These are phyloP conservation scores for Candida vaughaniae DNA, from an alignment of 805 yeast species.

Conservation along the genomic window DNA sequence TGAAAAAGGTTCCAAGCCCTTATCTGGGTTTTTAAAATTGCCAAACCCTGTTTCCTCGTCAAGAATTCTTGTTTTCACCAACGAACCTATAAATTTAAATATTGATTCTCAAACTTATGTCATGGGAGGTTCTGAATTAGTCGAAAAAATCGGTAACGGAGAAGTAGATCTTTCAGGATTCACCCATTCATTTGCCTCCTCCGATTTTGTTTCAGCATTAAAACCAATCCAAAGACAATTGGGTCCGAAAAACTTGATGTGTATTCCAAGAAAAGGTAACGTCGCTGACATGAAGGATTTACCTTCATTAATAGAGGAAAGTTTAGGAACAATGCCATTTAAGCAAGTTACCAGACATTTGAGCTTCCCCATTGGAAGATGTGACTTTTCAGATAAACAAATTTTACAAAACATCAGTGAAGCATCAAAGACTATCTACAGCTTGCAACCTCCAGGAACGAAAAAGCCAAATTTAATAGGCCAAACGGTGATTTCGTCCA, in stretches of 20 bases:
- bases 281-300: slow-evolving; percentile 60
- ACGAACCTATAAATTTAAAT: slow-evolving; percentile 44
- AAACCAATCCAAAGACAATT: slow-evolving; percentile 70
- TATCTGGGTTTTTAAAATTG: slow-evolving; percentile 68
- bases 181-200: slow-evolving; percentile 81
- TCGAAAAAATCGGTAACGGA: slow-evolving; percentile 58
- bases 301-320: slow-evolving; percentile 47
- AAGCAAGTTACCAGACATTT: slow-evolving; percentile 67
- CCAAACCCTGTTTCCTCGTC: slow-evolving; percentile 72
- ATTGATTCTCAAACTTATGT: slow-evolving; percentile 54
- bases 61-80: slow-evolving; percentile 67
- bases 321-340: slow-evolving; percentile 71
- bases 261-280: slow-evolving; percentile 81
- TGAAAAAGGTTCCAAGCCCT: slow-evolving; percentile 74
- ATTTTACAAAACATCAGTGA: slow-evolving; percentile 68
- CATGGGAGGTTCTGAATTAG: slow-evolving; percentile 72
- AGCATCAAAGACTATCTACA: slow-evolving; percentile 61
- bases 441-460: slow-evolving; percentile 53
- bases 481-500: slow-evolving; percentile 62
- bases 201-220: slow-evolving; percentile 68
- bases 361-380: slow-evolving; percentile 71
- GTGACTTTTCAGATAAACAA: slow-evolving; percentile 74
- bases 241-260: slow-evolving; percentile 91
- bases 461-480: slow-evolving; percentile 73
- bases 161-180: slow-evolving; percentile 49